Evolutionary conservation across 306 rosid species (phyloP).

Genomic region (Castanea crenata): DNA sequence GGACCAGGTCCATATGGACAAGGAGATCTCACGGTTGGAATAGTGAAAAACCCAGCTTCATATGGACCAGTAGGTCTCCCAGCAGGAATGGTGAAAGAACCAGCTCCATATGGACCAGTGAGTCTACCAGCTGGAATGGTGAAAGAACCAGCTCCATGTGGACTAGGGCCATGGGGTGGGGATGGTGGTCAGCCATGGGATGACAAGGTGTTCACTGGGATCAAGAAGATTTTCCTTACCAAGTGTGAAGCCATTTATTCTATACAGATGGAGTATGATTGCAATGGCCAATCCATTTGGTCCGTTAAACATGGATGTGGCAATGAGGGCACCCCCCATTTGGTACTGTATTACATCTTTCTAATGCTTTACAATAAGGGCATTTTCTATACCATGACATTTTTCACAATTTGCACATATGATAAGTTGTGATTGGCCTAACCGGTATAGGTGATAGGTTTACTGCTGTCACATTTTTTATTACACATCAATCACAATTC

Average conservation of each 20-base stretch:
- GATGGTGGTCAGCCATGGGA: slow-evolving; percentile 56
- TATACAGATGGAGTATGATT: slow-evolving; percentile 72
- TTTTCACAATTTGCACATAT: too few species aligned
- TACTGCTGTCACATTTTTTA: too few species aligned
- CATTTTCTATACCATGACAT: too few species aligned
- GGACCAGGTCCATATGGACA: slow-evolving; percentile 86
- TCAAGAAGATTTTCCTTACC: slow-evolving; percentile 69
- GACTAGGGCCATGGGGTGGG: slow-evolving; percentile 68
- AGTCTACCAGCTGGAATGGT: too few species aligned
- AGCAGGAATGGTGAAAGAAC: not conserved
- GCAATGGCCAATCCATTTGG: slow-evolving; percentile 58
- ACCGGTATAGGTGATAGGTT: too few species aligned
- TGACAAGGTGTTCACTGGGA: slow-evolving; percentile 57
- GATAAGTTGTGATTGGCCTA: too few species aligned
- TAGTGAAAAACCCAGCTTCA: slow-evolving; percentile 59
- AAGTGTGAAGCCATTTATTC: slow-evolving; percentile 72
- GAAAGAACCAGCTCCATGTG: too few species aligned
- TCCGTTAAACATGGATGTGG: slow-evolving; percentile 74
- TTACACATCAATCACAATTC: too few species aligned
- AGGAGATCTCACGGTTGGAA: slow-evolving; percentile 24
- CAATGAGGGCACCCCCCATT: too few species aligned
- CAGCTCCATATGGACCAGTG: slow-evolving; percentile 10
- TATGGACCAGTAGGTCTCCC: slow-evolving; percentile 59
- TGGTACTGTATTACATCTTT: too few species aligned
- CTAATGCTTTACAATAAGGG: too few species aligned